Evolutionary conservation across 352 stramenopile genomes (phyloP), one percentile per base, ranked within the genome.

Genomic region (Pythium apleroticum): DNA sequence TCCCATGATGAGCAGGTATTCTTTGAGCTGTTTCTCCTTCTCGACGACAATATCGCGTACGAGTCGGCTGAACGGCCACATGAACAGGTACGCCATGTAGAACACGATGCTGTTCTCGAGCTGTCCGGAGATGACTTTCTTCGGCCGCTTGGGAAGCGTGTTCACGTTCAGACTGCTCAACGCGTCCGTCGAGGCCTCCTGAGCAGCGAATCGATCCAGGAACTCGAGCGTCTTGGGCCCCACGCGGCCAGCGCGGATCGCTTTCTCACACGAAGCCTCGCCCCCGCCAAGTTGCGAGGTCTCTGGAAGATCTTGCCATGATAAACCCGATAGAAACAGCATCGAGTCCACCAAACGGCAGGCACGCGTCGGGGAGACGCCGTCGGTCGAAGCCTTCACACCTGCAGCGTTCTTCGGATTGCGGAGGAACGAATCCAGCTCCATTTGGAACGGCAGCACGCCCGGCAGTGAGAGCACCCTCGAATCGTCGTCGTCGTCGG

Each of bases 1-100:
- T 1, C 90, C 90, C 81, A 97, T 91, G 46, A 97, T 97, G 52
- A 96, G 74, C 72, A 97, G 50, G 60, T 93, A 95, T 53, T 97
- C 88, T 63, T 94, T 93, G 31, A 96, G 69, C 59, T 92, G 80
- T 48, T 81, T 90, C 72, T 98, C 92, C 65, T 97, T 97, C 46
- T 98, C 92, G 33, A 81, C 63, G 35, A 98, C 89, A 20, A 97
- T 73, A 33, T 91, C 80, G 31, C 90, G 89, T 50, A 97, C 77
- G 39, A 98, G 72, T 6, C 86, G 81, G 19, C 78, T 84, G 45
- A 90, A 96, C 7, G 92, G 91, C 76, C 91, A 97, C 52, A 98
- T 52, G 53, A 94, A 95, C 12, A 93, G 39, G 30, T 93, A 93
- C 22, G 70, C 72, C 62, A 91, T 75, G 53, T 77, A 92, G 27